Percentiles rank a stretch among this genome's conserved stretches.
Evolutionary conservation across 495 filamentous ascomycete species (phyloP).

Genomic region (Aspergillus sclerotiicarbonarius): DNA sequence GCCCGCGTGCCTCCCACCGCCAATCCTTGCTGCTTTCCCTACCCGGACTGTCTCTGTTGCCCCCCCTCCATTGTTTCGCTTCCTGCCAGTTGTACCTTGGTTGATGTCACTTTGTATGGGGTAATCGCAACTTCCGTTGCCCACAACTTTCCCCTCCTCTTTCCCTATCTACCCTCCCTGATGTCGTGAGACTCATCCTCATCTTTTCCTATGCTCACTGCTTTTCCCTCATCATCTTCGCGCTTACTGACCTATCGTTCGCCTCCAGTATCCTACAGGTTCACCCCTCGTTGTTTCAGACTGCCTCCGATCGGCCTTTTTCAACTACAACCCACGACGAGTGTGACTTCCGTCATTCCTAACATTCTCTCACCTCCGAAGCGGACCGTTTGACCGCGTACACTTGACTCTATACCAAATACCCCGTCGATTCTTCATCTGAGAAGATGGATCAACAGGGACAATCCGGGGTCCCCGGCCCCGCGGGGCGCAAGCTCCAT

Average conservation of each 20-base stretch:
- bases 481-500: slow-evolving; percentile 86
- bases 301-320: slow-evolving; percentile 27
- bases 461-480: slow-evolving; percentile 73
- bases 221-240: slow-evolving; percentile 13
- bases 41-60: background rate
- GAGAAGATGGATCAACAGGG: slow-evolving; percentile 79
- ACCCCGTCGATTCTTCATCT: slow-evolving; percentile 21
- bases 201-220: slow-evolving; percentile 11
- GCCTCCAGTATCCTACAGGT: slow-evolving; percentile 29
- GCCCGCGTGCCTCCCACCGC: background rate
- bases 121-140: slow-evolving; percentile 21
- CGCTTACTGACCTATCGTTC: slow-evolving; percentile 32
- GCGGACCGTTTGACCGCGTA: slow-evolving; percentile 6
- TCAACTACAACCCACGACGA: slow-evolving; percentile 7
- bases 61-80: slow-evolving; percentile 4
- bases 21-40: slow-evolving; percentile 1
- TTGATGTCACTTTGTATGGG: slow-evolving; percentile 15
- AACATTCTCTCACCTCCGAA: slow-evolving; percentile 17
- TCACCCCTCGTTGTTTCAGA: slow-evolving; percentile 23
- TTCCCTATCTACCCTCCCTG: slow-evolving; percentile 24
- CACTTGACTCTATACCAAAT: slow-evolving; percentile 6
- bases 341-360: slow-evolving; percentile 8
- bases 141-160: slow-evolving; percentile 20
- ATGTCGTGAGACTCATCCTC: slow-evolving; percentile 32
- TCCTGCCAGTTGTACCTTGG: slow-evolving; percentile 4